A percentile compares a stretch with the other conserved stretches of the same genome.
These are phyloP conservation scores for Trebouxia sp. DNA, from an alignment of 139 green algal species.

Conservation along the genomic window DNA sequence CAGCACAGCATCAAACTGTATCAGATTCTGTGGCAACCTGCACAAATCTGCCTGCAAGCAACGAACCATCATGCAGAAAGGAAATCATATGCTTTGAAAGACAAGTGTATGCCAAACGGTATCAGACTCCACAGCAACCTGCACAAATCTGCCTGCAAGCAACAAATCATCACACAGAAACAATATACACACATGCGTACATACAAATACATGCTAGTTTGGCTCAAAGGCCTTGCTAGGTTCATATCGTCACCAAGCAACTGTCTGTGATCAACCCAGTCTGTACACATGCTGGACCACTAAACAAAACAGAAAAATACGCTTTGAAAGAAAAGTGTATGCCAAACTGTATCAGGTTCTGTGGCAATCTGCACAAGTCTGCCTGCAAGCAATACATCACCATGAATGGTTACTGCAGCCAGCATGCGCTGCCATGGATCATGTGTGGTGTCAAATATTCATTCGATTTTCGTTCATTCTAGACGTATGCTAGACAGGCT, in stretches of 20 bases:
- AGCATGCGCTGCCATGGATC: too few species aligned
- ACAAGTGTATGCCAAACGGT: neutral
- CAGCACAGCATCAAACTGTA: constrained; percentile 71
- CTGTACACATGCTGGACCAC: too few species aligned
- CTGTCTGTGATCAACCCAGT: too few species aligned
- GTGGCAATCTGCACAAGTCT: neutral
- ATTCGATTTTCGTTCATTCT: too few species aligned
- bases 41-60: constrained; percentile 60
- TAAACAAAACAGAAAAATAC: neutral
- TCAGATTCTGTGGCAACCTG: constrained; percentile 43
- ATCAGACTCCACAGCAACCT: neutral
- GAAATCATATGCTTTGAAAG: neutral
- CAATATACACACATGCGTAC: neutral
- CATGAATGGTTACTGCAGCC: neutral
- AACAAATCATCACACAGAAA: neutral
- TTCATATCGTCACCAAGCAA: too few species aligned
- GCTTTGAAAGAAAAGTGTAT: neutral
- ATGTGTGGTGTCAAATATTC: too few species aligned
- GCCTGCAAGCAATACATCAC: neutral
- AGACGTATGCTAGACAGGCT: too few species aligned
- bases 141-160: neutral
- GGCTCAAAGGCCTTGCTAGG: neutral
- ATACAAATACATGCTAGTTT: neutral
- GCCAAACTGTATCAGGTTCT: neutral
- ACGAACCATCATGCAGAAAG: neutral